Evolutionary conservation across 306 rosid species (phyloP).

Genomic region (Cucumis hystrix): DNA sequence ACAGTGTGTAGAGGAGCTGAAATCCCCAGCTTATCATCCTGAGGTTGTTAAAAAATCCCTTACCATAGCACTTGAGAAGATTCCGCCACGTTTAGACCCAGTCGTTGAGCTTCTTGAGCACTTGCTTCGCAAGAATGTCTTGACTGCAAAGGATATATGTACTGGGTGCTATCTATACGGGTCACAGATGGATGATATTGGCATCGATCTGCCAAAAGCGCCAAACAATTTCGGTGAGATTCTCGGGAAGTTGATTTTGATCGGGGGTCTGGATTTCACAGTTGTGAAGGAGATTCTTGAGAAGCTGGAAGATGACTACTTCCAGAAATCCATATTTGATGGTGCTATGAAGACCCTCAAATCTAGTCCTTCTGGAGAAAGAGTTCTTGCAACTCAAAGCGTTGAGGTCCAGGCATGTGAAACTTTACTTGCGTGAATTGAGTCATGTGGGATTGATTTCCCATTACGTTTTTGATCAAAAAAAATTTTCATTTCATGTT

Average conservation of each 20-base stretch:
- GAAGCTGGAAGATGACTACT: slow-evolving; percentile 22
- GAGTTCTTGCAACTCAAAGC: slow-evolving; percentile 3
- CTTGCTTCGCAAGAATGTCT: slow-evolving; percentile 11
- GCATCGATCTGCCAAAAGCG: slow-evolving; percentile 26
- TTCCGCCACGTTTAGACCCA: slow-evolving; percentile 23
- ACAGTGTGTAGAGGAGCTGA: slow-evolving; percentile 32
- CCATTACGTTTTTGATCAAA: slow-evolving; percentile 8
- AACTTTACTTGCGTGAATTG: slow-evolving; percentile 10
- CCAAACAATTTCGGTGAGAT: slow-evolving; percentile 28
- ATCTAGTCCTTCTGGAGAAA: slow-evolving; percentile 19
- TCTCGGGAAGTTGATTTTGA: slow-evolving; percentile 16
- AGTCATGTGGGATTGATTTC: slow-evolving; percentile 3
- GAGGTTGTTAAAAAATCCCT: slow-evolving; percentile 27
- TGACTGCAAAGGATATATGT: slow-evolving; percentile 18
- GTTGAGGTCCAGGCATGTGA: slow-evolving; percentile 24
- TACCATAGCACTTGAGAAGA: slow-evolving; percentile 23
- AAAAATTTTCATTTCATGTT: not conserved
- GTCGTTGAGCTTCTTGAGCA: slow-evolving; percentile 19
- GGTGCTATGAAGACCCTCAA: slow-evolving; percentile 14
- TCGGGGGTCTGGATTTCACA: slow-evolving; percentile 13
- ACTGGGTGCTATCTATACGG: slow-evolving; percentile 25
- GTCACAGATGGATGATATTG: slow-evolving; percentile 22
- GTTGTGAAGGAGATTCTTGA: slow-evolving; percentile 19
- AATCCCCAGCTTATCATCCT: slow-evolving; percentile 18
- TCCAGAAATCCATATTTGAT: slow-evolving; percentile 10